Conservation (phyloP, 2,329 filamentous ascomycete species). For the Talaromyces sp. region DNA sequence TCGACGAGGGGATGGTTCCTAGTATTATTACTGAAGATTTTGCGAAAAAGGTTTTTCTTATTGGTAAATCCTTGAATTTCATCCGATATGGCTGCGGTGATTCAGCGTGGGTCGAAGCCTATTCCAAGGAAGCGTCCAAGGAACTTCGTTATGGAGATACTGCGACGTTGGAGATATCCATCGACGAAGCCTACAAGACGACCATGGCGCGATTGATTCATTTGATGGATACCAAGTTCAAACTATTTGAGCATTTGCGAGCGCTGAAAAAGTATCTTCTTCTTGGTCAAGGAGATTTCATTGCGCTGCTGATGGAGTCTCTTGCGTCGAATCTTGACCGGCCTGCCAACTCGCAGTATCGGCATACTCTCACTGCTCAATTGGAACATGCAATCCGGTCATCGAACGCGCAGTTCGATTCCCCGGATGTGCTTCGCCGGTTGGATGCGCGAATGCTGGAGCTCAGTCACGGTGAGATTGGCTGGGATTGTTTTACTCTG, state of each 20-base stretch:
- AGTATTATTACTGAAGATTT: constrained; percentile 92
- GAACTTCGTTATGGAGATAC: constrained; percentile 91
- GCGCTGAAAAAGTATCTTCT: constrained; percentile 93
- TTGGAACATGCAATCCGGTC: constrained; percentile 95
- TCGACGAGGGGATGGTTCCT: constrained; percentile 80
- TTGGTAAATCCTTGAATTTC: constrained; percentile 97
- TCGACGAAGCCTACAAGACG: constrained; percentile 94
- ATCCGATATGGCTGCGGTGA: constrained; percentile 94
- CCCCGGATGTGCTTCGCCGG: constrained; percentile 80
- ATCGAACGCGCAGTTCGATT: constrained; percentile 94
- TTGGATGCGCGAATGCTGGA: constrained; percentile 98
- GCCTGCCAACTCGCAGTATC: constrained; percentile 92
- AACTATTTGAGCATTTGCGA: constrained; percentile 83
- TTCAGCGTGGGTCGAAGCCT: constrained; percentile 89
- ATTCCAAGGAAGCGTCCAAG: constrained; percentile 88
- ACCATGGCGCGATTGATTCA: constrained; percentile 94
- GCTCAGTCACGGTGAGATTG: constrained; percentile 91
- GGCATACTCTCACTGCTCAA: constrained; percentile 95
- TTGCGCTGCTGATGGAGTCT: constrained; percentile 94
- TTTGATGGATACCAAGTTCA: constrained; percentile 93
- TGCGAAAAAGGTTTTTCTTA: constrained; percentile 92
- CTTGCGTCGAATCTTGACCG: constrained; percentile 87
- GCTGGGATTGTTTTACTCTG: constrained; percentile 98
- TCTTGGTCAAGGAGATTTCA: constrained; percentile 93
- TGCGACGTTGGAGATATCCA: constrained; percentile 82